A percentile compares a stretch with the other conserved stretches of the same genome.
Conservation (phyloP, 805 yeast genomes). For the Schwanniomyces sp. region DNA sequence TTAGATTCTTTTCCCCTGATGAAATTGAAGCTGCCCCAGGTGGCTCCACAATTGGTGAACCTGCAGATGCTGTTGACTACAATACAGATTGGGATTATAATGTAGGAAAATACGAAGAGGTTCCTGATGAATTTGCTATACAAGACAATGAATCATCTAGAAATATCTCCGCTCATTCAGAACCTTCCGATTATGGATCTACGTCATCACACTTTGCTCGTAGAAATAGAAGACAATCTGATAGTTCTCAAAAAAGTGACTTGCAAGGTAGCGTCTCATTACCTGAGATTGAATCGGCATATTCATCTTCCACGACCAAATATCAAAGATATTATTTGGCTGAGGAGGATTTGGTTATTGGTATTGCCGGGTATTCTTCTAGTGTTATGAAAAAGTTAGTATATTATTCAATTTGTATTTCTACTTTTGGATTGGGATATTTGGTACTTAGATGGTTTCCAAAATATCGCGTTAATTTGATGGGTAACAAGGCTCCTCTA, state of each 20-base stretch:
- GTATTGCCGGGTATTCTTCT: conserved; percentile 84
- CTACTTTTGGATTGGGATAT: conserved; percentile 72
- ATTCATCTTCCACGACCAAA: conserved; percentile 38
- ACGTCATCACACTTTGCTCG: conserved; percentile 23
- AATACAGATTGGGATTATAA: conserved; percentile 74
- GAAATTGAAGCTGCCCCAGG: conserved; percentile 89
- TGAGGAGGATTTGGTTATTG: conserved; percentile 92
- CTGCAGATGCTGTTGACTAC: conserved; percentile 60
- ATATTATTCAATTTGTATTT: conserved; percentile 55
- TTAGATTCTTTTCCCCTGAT: conserved; percentile 79
- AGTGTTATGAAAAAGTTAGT: conserved; percentile 43
- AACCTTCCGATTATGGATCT: conserved; percentile 23
- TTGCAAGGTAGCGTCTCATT: background rate
- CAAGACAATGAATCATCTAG: background rate
- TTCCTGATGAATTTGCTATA: background rate
- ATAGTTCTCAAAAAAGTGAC: conserved; percentile 13
- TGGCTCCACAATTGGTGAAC: conserved; percentile 69
- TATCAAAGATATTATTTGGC: conserved; percentile 88
- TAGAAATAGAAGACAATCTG: conserved; percentile 17
- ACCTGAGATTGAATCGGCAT: conserved; percentile 16
- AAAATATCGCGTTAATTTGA: conserved; percentile 60
- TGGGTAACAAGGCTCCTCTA: conserved; percentile 66
- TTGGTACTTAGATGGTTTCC: conserved; percentile 86
- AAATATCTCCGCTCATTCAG: background rate
- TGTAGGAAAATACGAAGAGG: conserved; percentile 41